phyloP scores from a whole-genome alignment of 257 asterid genomes.

The Nicotiana sylvestris region DNA sequence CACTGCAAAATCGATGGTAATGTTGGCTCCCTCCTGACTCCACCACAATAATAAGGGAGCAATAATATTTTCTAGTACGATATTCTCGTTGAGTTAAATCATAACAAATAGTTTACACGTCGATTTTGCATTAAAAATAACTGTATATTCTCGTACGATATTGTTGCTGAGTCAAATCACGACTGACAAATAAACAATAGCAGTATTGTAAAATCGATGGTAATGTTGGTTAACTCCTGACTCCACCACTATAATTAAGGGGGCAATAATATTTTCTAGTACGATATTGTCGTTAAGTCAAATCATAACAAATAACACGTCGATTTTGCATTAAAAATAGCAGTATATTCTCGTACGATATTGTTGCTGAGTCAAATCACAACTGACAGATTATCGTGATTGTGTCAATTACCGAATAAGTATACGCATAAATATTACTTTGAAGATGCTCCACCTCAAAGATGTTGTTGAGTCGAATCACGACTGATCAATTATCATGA shows the following conservation, averaged over 20 bases:
- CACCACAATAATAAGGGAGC: neutral
- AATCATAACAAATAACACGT: neutral
- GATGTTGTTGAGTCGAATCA: too few species aligned
- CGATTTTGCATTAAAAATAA: neutral
- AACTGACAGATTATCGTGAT: neutral
- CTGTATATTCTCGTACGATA: neutral
- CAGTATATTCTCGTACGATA: neutral
- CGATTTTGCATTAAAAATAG: neutral
- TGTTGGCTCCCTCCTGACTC: neutral
- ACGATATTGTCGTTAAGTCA: neutral
- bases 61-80: neutral
- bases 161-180: neutral
- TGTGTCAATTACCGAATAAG: neutral
- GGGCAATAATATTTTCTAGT: neutral
- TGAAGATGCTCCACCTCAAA: neutral
- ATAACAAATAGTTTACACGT: neutral
- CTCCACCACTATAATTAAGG: neutral
- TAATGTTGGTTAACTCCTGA: neutral
- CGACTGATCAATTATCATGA: too few species aligned
- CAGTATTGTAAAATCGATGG: neutral
- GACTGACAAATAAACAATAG: too few species aligned
- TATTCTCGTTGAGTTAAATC: neutral
- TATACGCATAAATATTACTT: neutral
- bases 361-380: neutral
- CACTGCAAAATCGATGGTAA: neutral